A percentile compares a stretch with the other conserved stretches of the same genome.
phyloP scores from a whole-genome alignment of 345 rosid genomes.

The Salix purpurea region DNA sequence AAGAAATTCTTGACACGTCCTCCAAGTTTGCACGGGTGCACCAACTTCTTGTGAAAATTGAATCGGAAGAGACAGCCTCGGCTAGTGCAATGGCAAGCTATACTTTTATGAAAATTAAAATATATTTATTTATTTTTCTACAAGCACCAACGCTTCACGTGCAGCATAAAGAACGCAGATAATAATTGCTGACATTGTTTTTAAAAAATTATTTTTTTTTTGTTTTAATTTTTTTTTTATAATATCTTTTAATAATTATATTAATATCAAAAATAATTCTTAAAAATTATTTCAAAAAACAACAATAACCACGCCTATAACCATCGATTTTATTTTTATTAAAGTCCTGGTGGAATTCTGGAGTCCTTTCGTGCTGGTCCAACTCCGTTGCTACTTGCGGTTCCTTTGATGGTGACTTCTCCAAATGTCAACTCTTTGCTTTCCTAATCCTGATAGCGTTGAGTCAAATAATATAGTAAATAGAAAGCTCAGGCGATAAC shows the following conservation, averaged over 20 bases:
- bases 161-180: neutral
- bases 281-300: no score
- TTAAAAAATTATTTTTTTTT: no score
- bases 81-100: slow-evolving; percentile 20
- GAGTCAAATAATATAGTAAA: neutral
- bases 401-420: neutral
- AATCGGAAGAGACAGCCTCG: slow-evolving; percentile 6
- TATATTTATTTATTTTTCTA: neutral
- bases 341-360: neutral
- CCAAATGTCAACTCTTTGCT: neutral
- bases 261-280: no score
- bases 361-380: neutral
- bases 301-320: no score
- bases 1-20: slow-evolving; percentile 6
- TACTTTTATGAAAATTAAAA: neutral
- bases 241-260: no score
- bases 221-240: no score
- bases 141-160: neutral
- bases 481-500: neutral
- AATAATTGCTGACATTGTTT: neutral
- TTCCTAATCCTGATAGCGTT: neutral
- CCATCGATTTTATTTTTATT: no score
- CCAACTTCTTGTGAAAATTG: neutral
- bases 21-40: neutral
- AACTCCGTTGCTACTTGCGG: neutral